phyloP scores from a whole-genome alignment of 257 asterid genomes.

The Lithospermum erythrorhizon region DNA sequence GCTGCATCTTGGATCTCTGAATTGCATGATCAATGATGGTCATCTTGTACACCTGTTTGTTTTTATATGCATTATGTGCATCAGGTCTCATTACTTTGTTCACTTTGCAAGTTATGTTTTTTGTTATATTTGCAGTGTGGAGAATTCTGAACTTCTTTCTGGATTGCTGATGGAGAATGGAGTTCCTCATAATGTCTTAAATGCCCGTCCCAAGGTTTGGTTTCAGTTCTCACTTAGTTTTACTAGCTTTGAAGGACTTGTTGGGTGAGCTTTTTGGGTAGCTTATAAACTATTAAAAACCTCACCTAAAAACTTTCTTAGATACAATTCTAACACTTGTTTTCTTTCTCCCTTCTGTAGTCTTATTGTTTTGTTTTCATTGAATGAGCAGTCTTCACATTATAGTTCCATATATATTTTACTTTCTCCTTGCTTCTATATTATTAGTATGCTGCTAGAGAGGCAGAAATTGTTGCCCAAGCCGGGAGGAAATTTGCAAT shows the following conservation, averaged over 20 bases:
- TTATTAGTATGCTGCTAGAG: conserved; percentile 87
- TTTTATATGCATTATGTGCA: background rate
- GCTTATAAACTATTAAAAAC: background rate
- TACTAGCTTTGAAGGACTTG: conserved; percentile 8
- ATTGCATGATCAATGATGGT: background rate
- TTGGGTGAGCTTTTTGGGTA: conserved; percentile 3
- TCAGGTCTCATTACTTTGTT: background rate
- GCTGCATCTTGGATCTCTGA: background rate
- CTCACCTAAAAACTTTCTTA: background rate
- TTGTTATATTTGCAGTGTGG: conserved; percentile 59
- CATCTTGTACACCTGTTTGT: background rate
- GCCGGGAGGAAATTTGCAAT: conserved; percentile 95
- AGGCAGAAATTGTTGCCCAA: conserved; percentile 95
- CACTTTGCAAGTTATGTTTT: background rate
- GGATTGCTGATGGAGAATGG: conserved; percentile 54
- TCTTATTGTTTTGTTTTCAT: background rate
- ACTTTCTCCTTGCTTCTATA: background rate
- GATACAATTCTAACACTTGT: background rate
- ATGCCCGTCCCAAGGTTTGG: conserved; percentile 91
- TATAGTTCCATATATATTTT: background rate
- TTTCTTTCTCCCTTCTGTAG: background rate
- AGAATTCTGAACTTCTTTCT: conserved; percentile 84
- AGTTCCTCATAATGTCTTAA: conserved; percentile 90
- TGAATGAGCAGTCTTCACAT: background rate
- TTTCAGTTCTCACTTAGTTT: conserved; percentile 8